Percentiles rank a stretch among this genome's conserved stretches.
These are phyloP conservation scores for Magnolia kwangsiensis DNA, from an alignment of 164 flowering plant species.

Conservation along the genomic window DNA sequence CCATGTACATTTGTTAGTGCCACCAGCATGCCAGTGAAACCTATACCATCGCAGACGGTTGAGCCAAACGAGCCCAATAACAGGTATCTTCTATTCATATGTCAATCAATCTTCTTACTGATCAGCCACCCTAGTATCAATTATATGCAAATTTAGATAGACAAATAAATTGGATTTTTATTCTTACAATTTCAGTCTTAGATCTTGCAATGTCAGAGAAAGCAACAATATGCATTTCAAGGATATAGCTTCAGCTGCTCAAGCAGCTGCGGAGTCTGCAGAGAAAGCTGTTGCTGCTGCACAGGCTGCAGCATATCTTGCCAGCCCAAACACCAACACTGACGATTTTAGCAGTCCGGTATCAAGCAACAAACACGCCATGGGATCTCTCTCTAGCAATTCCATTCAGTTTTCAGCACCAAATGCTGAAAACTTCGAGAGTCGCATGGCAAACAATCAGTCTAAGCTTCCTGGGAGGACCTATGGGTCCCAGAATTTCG, in stretches of 20 bases:
- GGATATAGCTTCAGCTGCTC: constrained; percentile 74
- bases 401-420: constrained; percentile 9
- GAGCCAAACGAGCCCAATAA: constrained; percentile 28
- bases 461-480: constrained; percentile 17
- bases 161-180: background rate
- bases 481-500: constrained; percentile 25
- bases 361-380: background rate
- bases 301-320: constrained; percentile 72
- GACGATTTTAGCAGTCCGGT: constrained; percentile 7
- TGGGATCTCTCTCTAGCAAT: background rate
- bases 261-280: constrained; percentile 81
- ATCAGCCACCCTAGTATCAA: background rate
- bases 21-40: constrained; percentile 59
- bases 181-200: background rate
- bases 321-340: constrained; percentile 27
- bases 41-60: constrained; percentile 21
- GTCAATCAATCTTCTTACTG: background rate
- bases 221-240: constrained; percentile 29
- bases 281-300: constrained; percentile 85
- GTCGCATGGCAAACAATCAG: constrained; percentile 9
- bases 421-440: constrained; percentile 3
- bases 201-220: constrained; percentile 23
- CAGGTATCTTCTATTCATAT: constrained; percentile 30
- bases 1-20: constrained; percentile 74
- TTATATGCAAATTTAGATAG: background rate